phyloP scores from a whole-genome alignment of 176 grass and related monocot species.

The Hordeum marinum region DNA sequence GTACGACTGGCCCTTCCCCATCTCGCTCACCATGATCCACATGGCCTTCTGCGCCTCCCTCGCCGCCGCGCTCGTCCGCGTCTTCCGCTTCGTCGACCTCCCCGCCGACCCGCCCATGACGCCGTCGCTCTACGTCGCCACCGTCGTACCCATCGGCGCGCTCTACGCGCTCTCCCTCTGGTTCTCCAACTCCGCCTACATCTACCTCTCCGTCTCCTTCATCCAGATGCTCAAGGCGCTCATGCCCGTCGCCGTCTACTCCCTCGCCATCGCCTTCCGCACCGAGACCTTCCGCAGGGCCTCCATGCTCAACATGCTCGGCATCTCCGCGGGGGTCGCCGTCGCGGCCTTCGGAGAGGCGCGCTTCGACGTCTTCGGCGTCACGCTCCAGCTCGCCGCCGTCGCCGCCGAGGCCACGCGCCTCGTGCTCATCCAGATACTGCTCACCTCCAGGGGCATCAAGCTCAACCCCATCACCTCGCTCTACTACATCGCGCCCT shows the following conservation, averaged over 20 bases:
- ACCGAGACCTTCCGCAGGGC: conserved; percentile 19
- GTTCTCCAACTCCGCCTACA: conserved; percentile 99
- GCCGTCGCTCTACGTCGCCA: conserved; percentile 50
- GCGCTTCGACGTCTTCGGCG: conserved; percentile 56
- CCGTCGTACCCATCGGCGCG: conserved; percentile 84
- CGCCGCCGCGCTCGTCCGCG: conserved; percentile 69
- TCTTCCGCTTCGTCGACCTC: conserved; percentile 70
- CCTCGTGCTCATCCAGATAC: conserved; percentile 93
- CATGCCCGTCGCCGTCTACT: conserved; percentile 97
- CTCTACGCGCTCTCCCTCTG: conserved; percentile 93
- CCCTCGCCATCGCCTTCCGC: conserved; percentile 54
- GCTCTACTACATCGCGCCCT: conserved; percentile 87
- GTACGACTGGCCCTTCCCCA: conserved; percentile 97
- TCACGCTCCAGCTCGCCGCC: conserved; percentile 70
- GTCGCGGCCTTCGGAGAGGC: conserved; percentile 86
- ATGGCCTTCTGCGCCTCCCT: conserved; percentile 93
- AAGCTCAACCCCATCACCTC: conserved; percentile 96
- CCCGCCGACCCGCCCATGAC: conserved; percentile 60
- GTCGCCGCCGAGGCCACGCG: conserved; percentile 88
- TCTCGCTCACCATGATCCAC: conserved; percentile 96
- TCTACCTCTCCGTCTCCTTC: conserved; percentile 99
- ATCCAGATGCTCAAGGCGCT: conserved; percentile 99
- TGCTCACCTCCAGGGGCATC: conserved; percentile 93
- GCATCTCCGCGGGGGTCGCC: conserved; percentile 85
- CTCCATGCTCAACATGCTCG: conserved; percentile 92